These are phyloP conservation scores for Iodosphaeria phyllophila DNA, from an alignment of 2,329 filamentous ascomycete species.

Conservation along the genomic window DNA sequence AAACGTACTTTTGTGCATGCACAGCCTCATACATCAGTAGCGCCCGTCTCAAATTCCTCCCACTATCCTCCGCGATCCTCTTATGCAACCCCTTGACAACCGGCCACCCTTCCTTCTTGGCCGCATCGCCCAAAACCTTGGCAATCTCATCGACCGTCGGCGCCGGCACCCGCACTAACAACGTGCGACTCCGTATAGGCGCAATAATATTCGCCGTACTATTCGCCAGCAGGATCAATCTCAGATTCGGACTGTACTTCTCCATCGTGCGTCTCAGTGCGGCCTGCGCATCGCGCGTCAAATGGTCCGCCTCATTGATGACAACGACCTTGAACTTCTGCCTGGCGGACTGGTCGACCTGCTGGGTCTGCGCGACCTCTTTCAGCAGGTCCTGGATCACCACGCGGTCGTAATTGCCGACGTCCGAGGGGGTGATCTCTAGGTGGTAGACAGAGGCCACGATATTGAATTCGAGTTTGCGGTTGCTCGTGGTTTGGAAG, in stretches of 20 bases:
- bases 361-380: conserved; percentile 95
- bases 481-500: conserved; percentile 88
- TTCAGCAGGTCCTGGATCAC: conserved; percentile 92
- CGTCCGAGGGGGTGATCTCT: conserved; percentile 93
- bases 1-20: conserved; percentile 79
- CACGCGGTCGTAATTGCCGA: conserved; percentile 89
- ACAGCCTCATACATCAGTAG: conserved; percentile 95
- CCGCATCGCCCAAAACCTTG: conserved; percentile 47
- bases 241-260: conserved; percentile 91
- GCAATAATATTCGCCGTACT: conserved; percentile 97
- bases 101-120: conserved; percentile 72
- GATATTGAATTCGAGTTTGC: conserved; percentile 98
- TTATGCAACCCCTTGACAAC: conserved; percentile 56
- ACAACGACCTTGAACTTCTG: conserved; percentile 97
- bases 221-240: conserved; percentile 83
- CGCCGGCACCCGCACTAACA: conserved; percentile 81
- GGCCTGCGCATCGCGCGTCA: conserved; percentile 87
- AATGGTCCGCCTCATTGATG: conserved; percentile 94
- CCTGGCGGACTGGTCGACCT: conserved; percentile 81
- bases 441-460: conserved; percentile 94
- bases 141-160: conserved; percentile 76
- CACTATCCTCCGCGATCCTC: conserved; percentile 78
- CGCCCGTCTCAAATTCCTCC: conserved; percentile 74
- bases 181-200: conserved; percentile 81
- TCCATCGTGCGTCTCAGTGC: conserved; percentile 94